Evolutionary conservation across 495 filamentous ascomycete species (phyloP).

Genomic region (Filosporella fistucella): DNA sequence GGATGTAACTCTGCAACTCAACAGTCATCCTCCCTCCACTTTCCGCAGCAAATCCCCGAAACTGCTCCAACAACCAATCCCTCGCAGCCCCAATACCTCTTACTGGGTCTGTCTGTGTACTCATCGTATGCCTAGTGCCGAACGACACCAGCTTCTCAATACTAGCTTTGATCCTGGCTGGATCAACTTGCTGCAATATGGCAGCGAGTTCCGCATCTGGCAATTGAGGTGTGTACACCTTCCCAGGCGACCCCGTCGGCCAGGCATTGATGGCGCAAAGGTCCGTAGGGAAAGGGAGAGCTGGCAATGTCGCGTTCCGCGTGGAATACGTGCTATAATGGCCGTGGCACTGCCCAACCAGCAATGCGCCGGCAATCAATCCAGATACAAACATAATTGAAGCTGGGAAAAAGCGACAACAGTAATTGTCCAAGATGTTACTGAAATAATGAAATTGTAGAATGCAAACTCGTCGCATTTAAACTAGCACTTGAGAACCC

Average conservation of each 20-base stretch:
- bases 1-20: slow-evolving; percentile 38
- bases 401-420: too few relatives aligned
- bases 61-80: slow-evolving; percentile 45
- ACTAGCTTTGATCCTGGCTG: slow-evolving; percentile 36
- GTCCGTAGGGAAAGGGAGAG: slow-evolving; percentile 8
- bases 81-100: slow-evolving; percentile 50
- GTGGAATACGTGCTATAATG: too few relatives aligned
- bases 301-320: slow-evolving; percentile 1
- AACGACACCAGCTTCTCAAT: slow-evolving; percentile 44
- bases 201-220: slow-evolving; percentile 37
- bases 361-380: too few relatives aligned
- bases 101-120: slow-evolving; percentile 36
- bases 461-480: too few relatives aligned
- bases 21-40: slow-evolving; percentile 39
- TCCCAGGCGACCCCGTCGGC: slow-evolving; percentile 20
- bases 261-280: slow-evolving; percentile 12
- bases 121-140: slow-evolving; percentile 48
- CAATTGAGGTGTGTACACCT: slow-evolving; percentile 35
- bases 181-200: slow-evolving; percentile 37
- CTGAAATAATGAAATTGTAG: too few relatives aligned
- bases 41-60: slow-evolving; percentile 30
- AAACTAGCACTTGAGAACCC: too few relatives aligned
- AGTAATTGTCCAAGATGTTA: too few relatives aligned
- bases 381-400: too few relatives aligned
- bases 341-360: too few relatives aligned